phyloP scores from a whole-genome alignment of 2,329 filamentous ascomycete genomes.

The Pyricularia sp. region DNA sequence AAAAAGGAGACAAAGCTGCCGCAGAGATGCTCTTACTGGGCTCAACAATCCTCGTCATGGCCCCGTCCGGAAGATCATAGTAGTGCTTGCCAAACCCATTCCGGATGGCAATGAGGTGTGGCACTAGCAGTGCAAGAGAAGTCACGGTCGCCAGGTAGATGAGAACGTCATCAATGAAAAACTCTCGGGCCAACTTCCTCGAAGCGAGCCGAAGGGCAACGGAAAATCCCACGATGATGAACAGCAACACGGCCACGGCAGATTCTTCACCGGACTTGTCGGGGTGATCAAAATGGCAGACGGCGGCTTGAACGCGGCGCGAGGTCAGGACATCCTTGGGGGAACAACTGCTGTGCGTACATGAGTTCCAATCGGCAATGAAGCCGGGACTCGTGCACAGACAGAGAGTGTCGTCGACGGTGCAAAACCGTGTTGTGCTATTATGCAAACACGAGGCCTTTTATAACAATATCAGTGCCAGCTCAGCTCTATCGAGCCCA shows the following conservation, averaged over 20 bases:
- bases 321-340: constrained; percentile 2
- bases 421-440: neutral
- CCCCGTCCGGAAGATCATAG: constrained; percentile 9
- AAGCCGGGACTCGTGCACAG: neutral
- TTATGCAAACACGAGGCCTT: neutral
- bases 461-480: neutral
- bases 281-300: neutral
- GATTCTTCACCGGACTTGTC: neutral
- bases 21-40: neutral
- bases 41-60: neutral
- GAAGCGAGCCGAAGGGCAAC: neutral
- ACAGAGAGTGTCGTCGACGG: neutral
- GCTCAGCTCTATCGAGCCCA: neutral
- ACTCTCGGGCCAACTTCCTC: neutral
- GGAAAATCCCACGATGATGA: neutral
- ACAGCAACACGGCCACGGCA: neutral
- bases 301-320: neutral
- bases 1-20: neutral
- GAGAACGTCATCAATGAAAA: constrained; percentile 1
- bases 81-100: constrained; percentile 9
- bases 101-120: neutral
- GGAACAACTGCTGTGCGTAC: constrained; percentile 8
- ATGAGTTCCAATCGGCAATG: neutral
- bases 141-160: neutral
- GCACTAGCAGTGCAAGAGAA: neutral